Conservation (phyloP, 805 yeast species). For the Ogataea pini region DNA sequence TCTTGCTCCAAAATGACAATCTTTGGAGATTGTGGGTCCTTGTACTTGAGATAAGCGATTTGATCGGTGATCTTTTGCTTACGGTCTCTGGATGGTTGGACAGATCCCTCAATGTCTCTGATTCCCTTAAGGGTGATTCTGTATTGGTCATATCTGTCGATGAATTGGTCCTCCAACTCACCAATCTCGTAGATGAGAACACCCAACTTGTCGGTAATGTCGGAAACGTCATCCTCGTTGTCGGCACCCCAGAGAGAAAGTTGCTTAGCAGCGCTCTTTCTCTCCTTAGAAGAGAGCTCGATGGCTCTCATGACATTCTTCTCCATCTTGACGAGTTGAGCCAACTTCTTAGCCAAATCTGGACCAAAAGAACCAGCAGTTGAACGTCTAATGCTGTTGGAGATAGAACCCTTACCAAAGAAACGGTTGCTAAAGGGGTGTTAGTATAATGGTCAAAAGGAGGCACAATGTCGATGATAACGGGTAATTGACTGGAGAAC, state of each 20-base stretch:
- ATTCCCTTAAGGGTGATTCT: conserved; percentile 79
- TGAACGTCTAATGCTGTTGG: conserved; percentile 52
- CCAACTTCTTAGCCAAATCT: conserved; percentile 71
- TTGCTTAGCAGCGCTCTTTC: conserved; percentile 81
- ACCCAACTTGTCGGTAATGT: conserved; percentile 84
- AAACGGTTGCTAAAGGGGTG: conserved; percentile 45
- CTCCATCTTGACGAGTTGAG: conserved; percentile 77
- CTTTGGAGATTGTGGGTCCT: conserved; percentile 97
- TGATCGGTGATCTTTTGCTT: conserved; percentile 97
- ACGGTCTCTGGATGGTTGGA: conserved; percentile 94
- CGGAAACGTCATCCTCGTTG: conserved; percentile 82
- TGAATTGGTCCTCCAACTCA: conserved; percentile 84
- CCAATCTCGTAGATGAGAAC: conserved; percentile 80
- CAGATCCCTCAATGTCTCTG: conserved; percentile 83
- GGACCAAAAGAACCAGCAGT: conserved; percentile 83
- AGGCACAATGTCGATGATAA: too few species aligned
- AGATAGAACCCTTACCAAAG: conserved; percentile 79
- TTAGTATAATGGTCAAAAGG: not conserved
- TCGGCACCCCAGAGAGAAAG: conserved; percentile 85
- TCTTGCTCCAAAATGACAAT: conserved; percentile 95
- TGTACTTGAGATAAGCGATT: conserved; percentile 96
- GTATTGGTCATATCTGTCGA: conserved; percentile 83
- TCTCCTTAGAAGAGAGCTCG: conserved; percentile 74
- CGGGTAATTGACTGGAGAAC: too few species aligned
- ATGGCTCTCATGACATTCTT: conserved; percentile 78